Base-by-base conservation (phyloP, 768 basidiomycete species). In the Termitomyces sp. region DNA sequence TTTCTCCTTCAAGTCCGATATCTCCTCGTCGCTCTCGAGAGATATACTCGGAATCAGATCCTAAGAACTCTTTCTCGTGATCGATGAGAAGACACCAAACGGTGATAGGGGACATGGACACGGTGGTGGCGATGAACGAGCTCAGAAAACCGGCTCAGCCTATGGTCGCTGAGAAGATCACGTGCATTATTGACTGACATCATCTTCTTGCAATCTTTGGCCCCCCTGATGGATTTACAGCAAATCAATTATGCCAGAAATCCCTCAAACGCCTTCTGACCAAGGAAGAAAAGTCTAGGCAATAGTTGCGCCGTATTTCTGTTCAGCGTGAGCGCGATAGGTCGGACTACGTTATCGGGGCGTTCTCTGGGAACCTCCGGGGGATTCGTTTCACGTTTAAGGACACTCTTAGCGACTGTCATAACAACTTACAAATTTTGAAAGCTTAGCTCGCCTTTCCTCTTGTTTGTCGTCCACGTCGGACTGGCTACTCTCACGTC, bases 251-350 rank as follows among this genome's bases (percentile, higher is more conserved):
- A 6, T 58, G 51, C 28, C 44, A 46, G 28, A 7, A 26, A 35
- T 53, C 57, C 3, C 36, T 40, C 13, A 18, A 45, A 8, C 32
- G 20, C 33, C 51, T 58, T 33, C 57, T 24, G 20, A 47, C 7
- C 8, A 45, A 53, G 18, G 57, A 58, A 45, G 36, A 53, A 53
- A 51, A 46, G 9, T 58, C 47, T 9, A 52, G 57, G 22, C 51
- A 26, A 36, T 58, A 51, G 57, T 9, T 58, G 26, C 3, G 47
- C 12, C 28, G 38, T 26, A 44, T 33, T 13, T 53, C 43, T 30
- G 24, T 28, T 38, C 38, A 38, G 28, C 51, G 6, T 36, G 22
- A 42, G 28, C 22, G 24, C 16, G 24, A 46, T 5, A 54, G 9
- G 20, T 28, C 26, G 1, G 36, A 44, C n/a, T 43, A 30, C 26